Conservation (phyloP, 2,329 filamentous ascomycete genomes). For the Cercospora sp. region DNA sequence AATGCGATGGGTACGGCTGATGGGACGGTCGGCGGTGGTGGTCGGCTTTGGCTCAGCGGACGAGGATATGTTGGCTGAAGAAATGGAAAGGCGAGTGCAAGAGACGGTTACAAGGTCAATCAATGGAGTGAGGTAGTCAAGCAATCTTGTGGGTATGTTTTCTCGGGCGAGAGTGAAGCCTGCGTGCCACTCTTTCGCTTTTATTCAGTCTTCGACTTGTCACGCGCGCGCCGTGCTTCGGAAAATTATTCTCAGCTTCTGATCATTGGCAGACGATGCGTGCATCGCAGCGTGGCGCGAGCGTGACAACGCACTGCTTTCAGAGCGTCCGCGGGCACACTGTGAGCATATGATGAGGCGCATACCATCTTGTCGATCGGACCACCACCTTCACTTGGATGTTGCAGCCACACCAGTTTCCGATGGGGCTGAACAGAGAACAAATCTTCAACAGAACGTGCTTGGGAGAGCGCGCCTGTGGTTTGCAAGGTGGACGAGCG, state of each 20-base stretch:
- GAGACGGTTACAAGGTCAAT: neutral
- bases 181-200: neutral
- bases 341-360: neutral
- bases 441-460: neutral
- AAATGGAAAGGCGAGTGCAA: neutral
- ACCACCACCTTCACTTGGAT: neutral
- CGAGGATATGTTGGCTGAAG: neutral
- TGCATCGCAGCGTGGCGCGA: neutral
- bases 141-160: neutral
- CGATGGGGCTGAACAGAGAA: neutral
- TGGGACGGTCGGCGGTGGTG: neutral
- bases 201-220: neutral
- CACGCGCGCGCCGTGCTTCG: neutral
- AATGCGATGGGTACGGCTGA: neutral
- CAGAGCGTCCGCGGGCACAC: neutral
- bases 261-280: neutral
- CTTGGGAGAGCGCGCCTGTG: neutral
- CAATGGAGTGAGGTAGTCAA: neutral
- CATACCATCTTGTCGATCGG: neutral
- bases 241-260: neutral
- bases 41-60: neutral
- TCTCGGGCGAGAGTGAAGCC: neutral
- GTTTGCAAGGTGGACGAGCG: neutral
- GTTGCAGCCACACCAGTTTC: neutral
- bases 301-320: neutral